Percentiles rank a stretch among this genome's conserved stretches.
These are phyloP conservation scores for Bauhinia variegata DNA, from an alignment of 306 rosid species.

Conservation along the genomic window DNA sequence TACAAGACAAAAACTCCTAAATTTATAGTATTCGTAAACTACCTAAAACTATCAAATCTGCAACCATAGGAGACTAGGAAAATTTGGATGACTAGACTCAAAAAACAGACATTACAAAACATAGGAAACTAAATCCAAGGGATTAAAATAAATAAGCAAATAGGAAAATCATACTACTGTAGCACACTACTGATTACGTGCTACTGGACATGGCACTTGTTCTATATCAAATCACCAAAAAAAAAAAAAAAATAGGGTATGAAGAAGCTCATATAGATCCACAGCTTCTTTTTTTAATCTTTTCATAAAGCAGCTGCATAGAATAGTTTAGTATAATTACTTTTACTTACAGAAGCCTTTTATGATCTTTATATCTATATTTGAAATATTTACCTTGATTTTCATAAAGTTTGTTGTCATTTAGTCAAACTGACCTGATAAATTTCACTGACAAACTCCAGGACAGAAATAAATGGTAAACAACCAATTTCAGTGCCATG, in stretches of 20 bases:
- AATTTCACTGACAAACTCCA: slow-evolving; percentile 90
- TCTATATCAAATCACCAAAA: too few species aligned
- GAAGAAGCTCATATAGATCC: slow-evolving; percentile 20
- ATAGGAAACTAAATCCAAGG: too few species aligned
- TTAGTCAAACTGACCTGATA: slow-evolving; percentile 70
- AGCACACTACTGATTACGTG: too few species aligned
- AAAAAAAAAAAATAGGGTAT: slow-evolving; percentile 5
- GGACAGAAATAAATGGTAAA: slow-evolving; percentile 76
- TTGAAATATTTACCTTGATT: neutral
- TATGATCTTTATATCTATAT: slow-evolving; percentile 23
- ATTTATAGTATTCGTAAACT: too few species aligned
- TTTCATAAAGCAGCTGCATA: slow-evolving; percentile 10
- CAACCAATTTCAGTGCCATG: slow-evolving; percentile 52
- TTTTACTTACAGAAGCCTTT: slow-evolving; percentile 14
- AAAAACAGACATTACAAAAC: too few species aligned
- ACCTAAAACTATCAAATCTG: too few species aligned
- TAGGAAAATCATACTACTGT: too few species aligned
- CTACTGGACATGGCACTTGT: too few species aligned
- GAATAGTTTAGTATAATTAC: slow-evolving; percentile 5
- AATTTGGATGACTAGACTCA: too few species aligned
- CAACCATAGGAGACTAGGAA: too few species aligned
- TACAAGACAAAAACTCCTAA: too few species aligned
- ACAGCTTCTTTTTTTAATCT: neutral
- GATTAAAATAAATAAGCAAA: too few species aligned
- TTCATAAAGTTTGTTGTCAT: slow-evolving; percentile 10